Evolutionary conservation across 1,139 yeast genomes (phyloP), one percentile per base, ranked within the genome.

Genomic region (Pneumocystis sp.): DNA sequence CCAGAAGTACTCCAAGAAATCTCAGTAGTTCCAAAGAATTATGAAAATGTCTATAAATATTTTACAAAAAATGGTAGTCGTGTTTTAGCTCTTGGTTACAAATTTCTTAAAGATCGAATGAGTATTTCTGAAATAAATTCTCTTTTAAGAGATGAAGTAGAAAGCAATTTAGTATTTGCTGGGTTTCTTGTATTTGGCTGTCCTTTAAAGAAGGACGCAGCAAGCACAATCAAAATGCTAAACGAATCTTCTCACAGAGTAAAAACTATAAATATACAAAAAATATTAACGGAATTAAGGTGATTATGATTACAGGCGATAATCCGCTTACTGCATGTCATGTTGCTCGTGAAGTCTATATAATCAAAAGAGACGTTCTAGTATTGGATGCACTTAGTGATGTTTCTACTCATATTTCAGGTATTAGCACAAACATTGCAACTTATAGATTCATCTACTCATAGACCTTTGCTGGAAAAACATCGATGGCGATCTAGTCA

Each of bases 281-380:
- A 10, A 35, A 2, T 35, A 63, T 40, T 61, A 61, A 34, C 85
- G 87, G 75, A 85, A 95, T 63, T 50, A 50, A 50, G 57, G 57
- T 50, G 10, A 25, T 50, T 50, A 93, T 93, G 98, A 95, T 95
- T 72, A 93, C 99, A 67, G 99, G 98, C 80, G 99, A 93, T 77
- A 95, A 93, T 76, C 97, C 98, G 50, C 83, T 93, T 74, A 93
- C 99, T 70, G 99, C 98, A 56, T 95, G 95, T 70, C 97, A 93
- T 75, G 98, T 93, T 72, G 98, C 98, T 56, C 85, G 85, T 72
- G 96, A 89, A 76, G 98, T 95, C 68, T 86, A 81, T 42, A 93
- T 93, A 73, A 87, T 91, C 66, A 87, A 88, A 65, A 81, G 85
- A 68, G 91, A 87, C 66, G 89, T 88, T 42, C 81, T 93, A 72